Conservation (phyloP, 139 green algal species). For the Closterium sp. region DNA sequence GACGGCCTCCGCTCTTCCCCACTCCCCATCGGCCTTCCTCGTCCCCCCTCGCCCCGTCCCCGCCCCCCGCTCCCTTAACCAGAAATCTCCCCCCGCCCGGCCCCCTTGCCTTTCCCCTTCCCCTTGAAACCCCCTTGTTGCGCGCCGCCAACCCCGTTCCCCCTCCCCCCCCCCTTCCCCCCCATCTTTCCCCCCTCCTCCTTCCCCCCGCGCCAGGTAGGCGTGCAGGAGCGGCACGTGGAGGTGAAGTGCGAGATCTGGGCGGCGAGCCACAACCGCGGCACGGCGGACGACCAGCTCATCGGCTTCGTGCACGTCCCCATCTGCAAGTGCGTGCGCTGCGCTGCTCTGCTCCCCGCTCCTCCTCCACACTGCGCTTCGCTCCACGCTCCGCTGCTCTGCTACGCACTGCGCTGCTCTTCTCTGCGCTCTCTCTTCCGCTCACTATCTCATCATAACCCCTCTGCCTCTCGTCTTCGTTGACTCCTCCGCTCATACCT, state of each 20-base stretch:
- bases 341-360: too few relatives aligned
- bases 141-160: not conserved
- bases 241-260: conserved; percentile 26
- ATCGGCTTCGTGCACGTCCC: not conserved
- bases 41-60: too few relatives aligned
- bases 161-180: not conserved
- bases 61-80: too few relatives aligned
- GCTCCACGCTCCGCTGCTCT: too few relatives aligned
- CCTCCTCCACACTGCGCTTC: too few relatives aligned
- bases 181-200: not conserved
- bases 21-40: too few relatives aligned
- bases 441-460: too few relatives aligned
- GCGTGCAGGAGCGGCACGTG: conserved; percentile 15
- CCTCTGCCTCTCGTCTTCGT: not conserved
- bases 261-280: conserved; percentile 38
- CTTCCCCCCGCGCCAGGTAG: not conserved
- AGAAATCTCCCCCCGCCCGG: not conserved
- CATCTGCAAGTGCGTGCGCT: not conserved
- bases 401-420: too few relatives aligned
- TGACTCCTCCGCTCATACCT: too few relatives aligned
- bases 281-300: conserved; percentile 20
- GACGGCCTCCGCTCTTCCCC: too few relatives aligned
- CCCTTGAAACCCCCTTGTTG: not conserved
- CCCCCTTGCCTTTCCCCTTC: not conserved
- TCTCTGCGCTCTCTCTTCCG: too few relatives aligned